phyloP scores from a whole-genome alignment of 305 asterid genomes.

The Plantago rigida region DNA sequence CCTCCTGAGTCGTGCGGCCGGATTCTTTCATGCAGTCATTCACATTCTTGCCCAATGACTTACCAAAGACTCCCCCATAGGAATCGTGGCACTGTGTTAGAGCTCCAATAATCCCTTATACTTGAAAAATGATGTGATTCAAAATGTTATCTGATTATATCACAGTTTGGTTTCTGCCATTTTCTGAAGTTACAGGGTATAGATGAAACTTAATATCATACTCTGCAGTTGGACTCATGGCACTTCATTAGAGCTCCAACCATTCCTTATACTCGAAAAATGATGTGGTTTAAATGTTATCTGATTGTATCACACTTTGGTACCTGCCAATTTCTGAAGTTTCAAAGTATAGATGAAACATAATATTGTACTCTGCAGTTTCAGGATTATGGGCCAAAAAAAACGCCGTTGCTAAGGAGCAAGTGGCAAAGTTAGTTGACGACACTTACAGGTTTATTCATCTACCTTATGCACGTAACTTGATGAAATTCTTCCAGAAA shows the following conservation, averaged over 20 bases:
- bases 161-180: slow-evolving; percentile 1
- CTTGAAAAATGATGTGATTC: slow-evolving; percentile 6
- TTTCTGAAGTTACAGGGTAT: slow-evolving; percentile 11
- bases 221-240: slow-evolving; percentile 19
- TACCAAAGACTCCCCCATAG: too few species aligned
- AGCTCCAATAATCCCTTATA: too few species aligned
- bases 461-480: slow-evolving; percentile 18
- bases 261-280: neutral
- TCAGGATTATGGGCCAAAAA: slow-evolving; percentile 59
- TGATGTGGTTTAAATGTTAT: slow-evolving; percentile 1
- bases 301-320: slow-evolving; percentile 2
- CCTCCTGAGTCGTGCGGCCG: too few species aligned
- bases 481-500: slow-evolving; percentile 6
- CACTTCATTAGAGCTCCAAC: too few species aligned
- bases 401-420: slow-evolving; percentile 52
- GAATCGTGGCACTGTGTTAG: too few species aligned
- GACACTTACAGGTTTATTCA: slow-evolving; percentile 54
- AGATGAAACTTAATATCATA: slow-evolving; percentile 16
- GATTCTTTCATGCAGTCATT: too few species aligned
- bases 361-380: slow-evolving; percentile 29
- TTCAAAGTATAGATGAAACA: slow-evolving; percentile 15
- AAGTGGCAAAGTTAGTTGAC: slow-evolving; percentile 59
- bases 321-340: slow-evolving; percentile 2
- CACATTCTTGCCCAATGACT: too few species aligned
- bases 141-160: neutral